These are phyloP conservation scores for Neonectria sp. DNA, from an alignment of 2,329 filamentous ascomycete genomes.

Conservation along the genomic window DNA sequence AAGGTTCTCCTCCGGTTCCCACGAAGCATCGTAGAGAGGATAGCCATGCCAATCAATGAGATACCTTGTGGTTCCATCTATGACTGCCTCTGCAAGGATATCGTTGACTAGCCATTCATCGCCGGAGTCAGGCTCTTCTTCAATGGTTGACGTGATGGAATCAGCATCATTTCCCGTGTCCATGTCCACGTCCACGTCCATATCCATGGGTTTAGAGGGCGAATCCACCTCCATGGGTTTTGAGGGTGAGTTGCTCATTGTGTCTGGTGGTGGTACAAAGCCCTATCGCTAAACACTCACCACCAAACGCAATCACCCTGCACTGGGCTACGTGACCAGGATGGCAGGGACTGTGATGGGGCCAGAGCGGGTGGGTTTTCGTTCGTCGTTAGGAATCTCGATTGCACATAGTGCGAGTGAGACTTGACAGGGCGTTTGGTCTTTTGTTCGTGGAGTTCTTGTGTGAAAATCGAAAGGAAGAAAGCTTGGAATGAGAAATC, in stretches of 20 bases:
- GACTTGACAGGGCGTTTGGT: conserved; percentile 8
- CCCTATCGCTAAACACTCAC: conserved; percentile 3
- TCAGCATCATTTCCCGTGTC: conserved; percentile 45
- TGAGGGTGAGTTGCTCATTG: conserved; percentile 1
- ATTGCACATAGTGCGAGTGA: conserved; percentile 2
- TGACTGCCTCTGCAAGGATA: conserved; percentile 64
- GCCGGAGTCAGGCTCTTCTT: conserved; percentile 53
- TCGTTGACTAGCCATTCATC: conserved; percentile 66
- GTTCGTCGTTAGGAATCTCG: conserved; percentile 4
- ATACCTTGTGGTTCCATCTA: conserved; percentile 48
- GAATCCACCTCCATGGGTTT: conserved; percentile 13
- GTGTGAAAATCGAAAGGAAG: neutral
- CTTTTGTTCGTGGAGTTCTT: conserved; percentile 3
- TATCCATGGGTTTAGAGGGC: conserved; percentile 1
- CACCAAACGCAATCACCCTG: neutral
- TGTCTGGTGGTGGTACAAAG: neutral
- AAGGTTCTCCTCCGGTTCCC: conserved; percentile 66
- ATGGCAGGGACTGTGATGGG: neutral
- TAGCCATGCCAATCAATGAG: conserved; percentile 58
- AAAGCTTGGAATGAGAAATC: neutral
- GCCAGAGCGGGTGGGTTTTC: neutral
- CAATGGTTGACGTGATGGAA: conserved; percentile 53
- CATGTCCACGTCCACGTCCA: neutral
- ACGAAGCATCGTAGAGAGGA: conserved; percentile 56
- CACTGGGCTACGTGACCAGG: neutral